Base-by-base conservation (phyloP, 805 yeast genomes). In the Nakazawaea peltata region DNA sequence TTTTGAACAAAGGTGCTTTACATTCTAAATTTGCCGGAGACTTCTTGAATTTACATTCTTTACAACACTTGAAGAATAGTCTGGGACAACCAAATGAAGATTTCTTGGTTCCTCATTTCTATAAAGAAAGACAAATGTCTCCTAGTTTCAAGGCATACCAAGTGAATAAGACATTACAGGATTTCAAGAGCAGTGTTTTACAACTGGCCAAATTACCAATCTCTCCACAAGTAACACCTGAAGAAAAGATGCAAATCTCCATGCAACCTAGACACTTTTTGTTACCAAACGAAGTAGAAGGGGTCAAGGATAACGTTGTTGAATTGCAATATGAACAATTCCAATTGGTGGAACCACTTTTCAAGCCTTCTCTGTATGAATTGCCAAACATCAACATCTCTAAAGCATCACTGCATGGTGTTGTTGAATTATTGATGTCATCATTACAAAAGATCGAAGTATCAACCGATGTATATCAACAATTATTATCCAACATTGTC, bases 11-110 rank as follows among this genome's bases (percentile, higher is more conserved):
- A 51, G 81, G 84, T 31, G 67, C 75, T 4, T 61, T 70, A 41
- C 81, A 74, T 53, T 71, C 84, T 12, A 76, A 74, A 46, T 82
- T 70, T 51, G 96, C 88, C 3, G 97, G 97, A 8, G 90, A 87
- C 53, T 88, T 81, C 53, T 54, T 83, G 37, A 82, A 80, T 53
- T 65, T 74, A 34, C 84, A 82, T 56, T 62, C 77, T 2, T 55
- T 70, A 44, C 63, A 71, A 33, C 71, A 59, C 47, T 66, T 67
- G 42, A 56, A 62, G 38, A 44, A 58, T 27, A 55, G 53, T 39
- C 59, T 61, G 32, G 40, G 50, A 16, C 46, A 51, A 14, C 52
- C 53, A 12, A 59, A 62, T 5, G 54, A 53, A 13, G 58, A 52
- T 39, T 50, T 54, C 38, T 51, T 69, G 26, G 33, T 54, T 21